phyloP scores from a whole-genome alignment of 2,329 filamentous ascomycete species.

The Fonsecaea multimorphosa region DNA sequence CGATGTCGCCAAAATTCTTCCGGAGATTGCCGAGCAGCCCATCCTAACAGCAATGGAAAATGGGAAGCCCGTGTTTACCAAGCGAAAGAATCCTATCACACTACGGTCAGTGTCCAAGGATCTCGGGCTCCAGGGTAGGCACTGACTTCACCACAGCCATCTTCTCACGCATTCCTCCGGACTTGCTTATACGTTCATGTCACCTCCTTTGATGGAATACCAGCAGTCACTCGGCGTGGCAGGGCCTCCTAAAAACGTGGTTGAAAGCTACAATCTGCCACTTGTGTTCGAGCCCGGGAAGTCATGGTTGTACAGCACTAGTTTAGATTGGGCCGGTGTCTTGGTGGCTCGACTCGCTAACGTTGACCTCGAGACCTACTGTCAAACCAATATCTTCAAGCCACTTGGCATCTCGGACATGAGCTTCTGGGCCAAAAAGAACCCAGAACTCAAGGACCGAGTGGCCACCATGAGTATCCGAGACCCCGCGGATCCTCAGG shows the following conservation, averaged over 20 bases:
- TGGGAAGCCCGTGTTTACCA: constrained; percentile 42
- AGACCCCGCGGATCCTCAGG: constrained; percentile 44
- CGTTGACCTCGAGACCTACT: constrained; percentile 49
- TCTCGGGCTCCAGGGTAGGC: neutral
- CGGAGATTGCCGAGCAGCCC: constrained; percentile 55
- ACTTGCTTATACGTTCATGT: constrained; percentile 17
- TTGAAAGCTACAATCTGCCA: constrained; percentile 46
- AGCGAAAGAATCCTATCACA: constrained; percentile 28
- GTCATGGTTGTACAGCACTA: constrained; percentile 57
- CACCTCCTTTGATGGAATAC: constrained; percentile 37
- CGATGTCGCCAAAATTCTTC: constrained; percentile 53
- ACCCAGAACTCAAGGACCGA: constrained; percentile 45
- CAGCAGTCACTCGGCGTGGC: constrained; percentile 34
- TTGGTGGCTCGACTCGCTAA: constrained; percentile 57
- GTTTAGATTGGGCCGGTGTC: constrained; percentile 60
- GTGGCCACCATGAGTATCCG: constrained; percentile 50
- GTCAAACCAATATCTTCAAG: constrained; percentile 52
- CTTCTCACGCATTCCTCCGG: constrained; percentile 46
- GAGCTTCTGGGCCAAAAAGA: constrained; percentile 50
- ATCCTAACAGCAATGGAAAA: constrained; percentile 57
- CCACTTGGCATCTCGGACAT: constrained; percentile 53
- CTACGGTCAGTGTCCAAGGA: neutral
- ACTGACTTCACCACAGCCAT: constrained; percentile 36
- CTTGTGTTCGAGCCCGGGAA: constrained; percentile 59
- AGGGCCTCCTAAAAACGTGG: constrained; percentile 44